Evolutionary conservation across 495 filamentous ascomycete genomes (phyloP).

Genomic region (Amniculicola lignicola): DNA sequence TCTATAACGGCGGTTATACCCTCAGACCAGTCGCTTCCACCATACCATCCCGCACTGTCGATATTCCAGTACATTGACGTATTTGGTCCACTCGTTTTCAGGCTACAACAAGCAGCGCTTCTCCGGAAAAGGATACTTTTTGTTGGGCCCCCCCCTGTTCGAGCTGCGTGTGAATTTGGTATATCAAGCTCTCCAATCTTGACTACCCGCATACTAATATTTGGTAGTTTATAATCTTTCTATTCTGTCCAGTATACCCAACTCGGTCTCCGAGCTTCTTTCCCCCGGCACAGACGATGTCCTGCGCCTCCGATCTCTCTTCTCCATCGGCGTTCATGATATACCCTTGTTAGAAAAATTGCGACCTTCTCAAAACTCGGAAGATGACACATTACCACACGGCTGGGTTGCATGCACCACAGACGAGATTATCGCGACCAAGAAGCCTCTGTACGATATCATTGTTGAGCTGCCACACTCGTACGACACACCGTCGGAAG

Average conservation of each 20-base stretch:
- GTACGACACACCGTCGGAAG: constrained; percentile 54
- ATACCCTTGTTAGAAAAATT: constrained; percentile 70
- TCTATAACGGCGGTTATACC: constrained; percentile 42
- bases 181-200: constrained; percentile 27
- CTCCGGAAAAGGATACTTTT: constrained; percentile 85
- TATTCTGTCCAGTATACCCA: constrained; percentile 74
- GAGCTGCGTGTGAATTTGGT: constrained; percentile 86
- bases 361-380: constrained; percentile 23
- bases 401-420: constrained; percentile 95
- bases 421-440: constrained; percentile 83
- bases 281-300: constrained; percentile 52
- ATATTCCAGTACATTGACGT: constrained; percentile 70
- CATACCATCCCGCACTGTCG: constrained; percentile 81
- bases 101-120: constrained; percentile 83
- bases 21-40: constrained; percentile 66
- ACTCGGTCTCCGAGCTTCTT: constrained; percentile 62
- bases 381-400: constrained; percentile 45
- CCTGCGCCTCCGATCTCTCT: constrained; percentile 76
- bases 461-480: constrained; percentile 73
- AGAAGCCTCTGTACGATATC: constrained; percentile 80
- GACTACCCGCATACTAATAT: background rate
- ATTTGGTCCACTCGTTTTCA: constrained; percentile 88
- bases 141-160: constrained; percentile 77
- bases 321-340: constrained; percentile 88
- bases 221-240: constrained; percentile 83